Evolutionary conservation across 2,329 filamentous ascomycete genomes (phyloP).

Genomic region (Penicillium frequentans): DNA sequence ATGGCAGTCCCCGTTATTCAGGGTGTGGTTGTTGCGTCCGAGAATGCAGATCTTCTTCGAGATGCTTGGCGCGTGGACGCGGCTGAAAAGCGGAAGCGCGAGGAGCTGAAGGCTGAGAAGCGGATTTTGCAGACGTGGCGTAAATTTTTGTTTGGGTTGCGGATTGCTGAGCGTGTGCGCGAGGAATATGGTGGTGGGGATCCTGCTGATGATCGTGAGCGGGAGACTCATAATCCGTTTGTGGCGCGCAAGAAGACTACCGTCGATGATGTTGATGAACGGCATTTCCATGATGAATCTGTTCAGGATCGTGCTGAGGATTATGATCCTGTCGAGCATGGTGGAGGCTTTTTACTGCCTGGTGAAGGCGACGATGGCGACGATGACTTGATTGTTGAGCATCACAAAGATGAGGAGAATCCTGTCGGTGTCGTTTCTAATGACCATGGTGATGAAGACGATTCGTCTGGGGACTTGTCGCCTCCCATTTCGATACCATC

Average conservation of each 20-base stretch:
- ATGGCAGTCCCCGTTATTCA: constrained; percentile 91
- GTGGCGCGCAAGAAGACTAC: constrained; percentile 15
- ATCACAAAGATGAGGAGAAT: constrained; percentile 7
- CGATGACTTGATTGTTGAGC: constrained; percentile 32
- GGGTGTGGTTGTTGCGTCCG: constrained; percentile 83
- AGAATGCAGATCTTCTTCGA: constrained; percentile 71
- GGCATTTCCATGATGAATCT: constrained; percentile 15
- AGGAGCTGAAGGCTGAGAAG: constrained; percentile 79
- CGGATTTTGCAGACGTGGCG: constrained; percentile 75
- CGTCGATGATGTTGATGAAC: constrained; percentile 4
- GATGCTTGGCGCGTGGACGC: constrained; percentile 79
- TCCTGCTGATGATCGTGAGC: constrained; percentile 29
- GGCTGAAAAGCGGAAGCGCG: constrained; percentile 71
- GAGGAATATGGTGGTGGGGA: constrained; percentile 69
- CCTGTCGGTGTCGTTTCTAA: not conserved
- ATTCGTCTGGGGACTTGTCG: not conserved
- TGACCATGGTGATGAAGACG: not conserved
- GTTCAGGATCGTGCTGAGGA: constrained; percentile 24
- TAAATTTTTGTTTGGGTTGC: constrained; percentile 80
- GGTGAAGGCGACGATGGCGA: constrained; percentile 24
- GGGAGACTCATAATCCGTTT: constrained; percentile 39
- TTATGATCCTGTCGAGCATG: constrained; percentile 23
- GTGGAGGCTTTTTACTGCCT: constrained; percentile 26
- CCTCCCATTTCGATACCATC: constrained; percentile 14
- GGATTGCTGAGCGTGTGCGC: constrained; percentile 74